phyloP scores from a whole-genome alignment of 2,329 filamentous ascomycete species.

The Penicillium griseofulvum region DNA sequence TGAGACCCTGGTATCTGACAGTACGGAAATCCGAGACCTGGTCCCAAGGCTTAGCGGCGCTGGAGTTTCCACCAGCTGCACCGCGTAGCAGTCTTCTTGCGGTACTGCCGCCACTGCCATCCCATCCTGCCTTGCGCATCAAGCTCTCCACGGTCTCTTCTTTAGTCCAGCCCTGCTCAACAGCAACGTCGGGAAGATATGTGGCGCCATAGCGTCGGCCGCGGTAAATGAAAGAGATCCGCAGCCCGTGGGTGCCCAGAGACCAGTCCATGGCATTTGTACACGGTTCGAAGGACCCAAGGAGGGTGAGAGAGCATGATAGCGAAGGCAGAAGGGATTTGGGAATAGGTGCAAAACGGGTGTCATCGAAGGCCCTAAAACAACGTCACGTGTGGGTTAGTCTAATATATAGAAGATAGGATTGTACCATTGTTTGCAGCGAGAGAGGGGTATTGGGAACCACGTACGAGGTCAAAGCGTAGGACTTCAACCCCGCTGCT shows the following conservation, averaged over 20 bases:
- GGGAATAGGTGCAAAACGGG: constrained; percentile 59
- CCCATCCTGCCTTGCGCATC: constrained; percentile 94
- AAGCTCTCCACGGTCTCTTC: constrained; percentile 86
- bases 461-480: constrained; percentile 73
- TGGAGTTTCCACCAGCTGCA: constrained; percentile 31
- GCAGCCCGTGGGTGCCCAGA: constrained; percentile 79
- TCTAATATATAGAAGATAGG: neutral
- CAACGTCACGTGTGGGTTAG: constrained; percentile 1
- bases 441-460: neutral
- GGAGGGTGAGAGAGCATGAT: constrained; percentile 68
- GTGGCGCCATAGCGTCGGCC: constrained; percentile 76
- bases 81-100: constrained; percentile 39
- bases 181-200: constrained; percentile 87
- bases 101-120: constrained; percentile 51
- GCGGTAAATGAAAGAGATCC: constrained; percentile 77
- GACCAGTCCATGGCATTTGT: constrained; percentile 77
- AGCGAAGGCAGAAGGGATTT: constrained; percentile 47
- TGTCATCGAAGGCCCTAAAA: constrained; percentile 61
- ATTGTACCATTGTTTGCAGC: neutral
- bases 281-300: constrained; percentile 80
- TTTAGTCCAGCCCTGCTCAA: constrained; percentile 91
- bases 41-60: constrained; percentile 58
- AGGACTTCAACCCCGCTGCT: constrained; percentile 68
- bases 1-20: constrained; percentile 82
- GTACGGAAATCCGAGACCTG: constrained; percentile 72